Evolutionary conservation across 108 stramenopile genomes (phyloP).

Genomic region (Conticribra weissflogii): DNA sequence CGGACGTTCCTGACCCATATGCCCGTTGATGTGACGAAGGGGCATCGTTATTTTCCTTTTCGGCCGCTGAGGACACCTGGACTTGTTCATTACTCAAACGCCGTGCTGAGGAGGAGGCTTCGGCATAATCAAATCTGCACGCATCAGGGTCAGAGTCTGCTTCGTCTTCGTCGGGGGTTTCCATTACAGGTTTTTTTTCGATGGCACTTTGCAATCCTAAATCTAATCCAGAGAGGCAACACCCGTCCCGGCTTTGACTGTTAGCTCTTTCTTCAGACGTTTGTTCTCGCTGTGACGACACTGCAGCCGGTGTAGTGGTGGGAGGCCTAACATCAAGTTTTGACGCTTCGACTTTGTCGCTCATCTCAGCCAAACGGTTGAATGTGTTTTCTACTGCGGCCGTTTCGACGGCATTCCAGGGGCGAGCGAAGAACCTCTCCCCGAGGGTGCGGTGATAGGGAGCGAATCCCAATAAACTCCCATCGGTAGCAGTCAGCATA

Average conservation of each 20-base stretch:
- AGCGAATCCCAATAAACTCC: conserved; percentile 45
- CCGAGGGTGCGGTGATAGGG: conserved; percentile 25
- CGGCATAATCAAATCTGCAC: conserved; percentile 14
- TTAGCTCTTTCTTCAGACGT: neutral
- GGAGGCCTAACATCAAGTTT: too few relatives aligned
- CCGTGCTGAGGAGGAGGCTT: conserved; percentile 31
- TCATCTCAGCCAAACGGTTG: too few relatives aligned
- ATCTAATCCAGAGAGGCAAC: conserved; percentile 36
- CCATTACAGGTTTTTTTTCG: conserved; percentile 6
- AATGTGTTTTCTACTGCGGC: too few relatives aligned
- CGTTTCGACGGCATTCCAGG: neutral
- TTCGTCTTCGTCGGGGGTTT: conserved; percentile 4
- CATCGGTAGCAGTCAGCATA: conserved; percentile 64
- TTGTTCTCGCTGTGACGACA: neutral
- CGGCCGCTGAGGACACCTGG: neutral
- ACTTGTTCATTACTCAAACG: neutral
- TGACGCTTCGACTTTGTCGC: too few relatives aligned
- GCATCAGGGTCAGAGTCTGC: conserved; percentile 13
- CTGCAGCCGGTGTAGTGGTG: neutral
- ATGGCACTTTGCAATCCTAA: conserved; percentile 28
- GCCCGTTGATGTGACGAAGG: conserved; percentile 1
- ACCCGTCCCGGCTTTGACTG: conserved; percentile 3
- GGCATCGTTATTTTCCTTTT: neutral
- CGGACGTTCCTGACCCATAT: conserved; percentile 38
- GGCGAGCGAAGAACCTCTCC: conserved; percentile 18